A percentile compares a stretch with the other conserved stretches of the same genome.
phyloP scores from a whole-genome alignment of 2,329 filamentous ascomycete genomes.

The Gyromitra esculenta region DNA sequence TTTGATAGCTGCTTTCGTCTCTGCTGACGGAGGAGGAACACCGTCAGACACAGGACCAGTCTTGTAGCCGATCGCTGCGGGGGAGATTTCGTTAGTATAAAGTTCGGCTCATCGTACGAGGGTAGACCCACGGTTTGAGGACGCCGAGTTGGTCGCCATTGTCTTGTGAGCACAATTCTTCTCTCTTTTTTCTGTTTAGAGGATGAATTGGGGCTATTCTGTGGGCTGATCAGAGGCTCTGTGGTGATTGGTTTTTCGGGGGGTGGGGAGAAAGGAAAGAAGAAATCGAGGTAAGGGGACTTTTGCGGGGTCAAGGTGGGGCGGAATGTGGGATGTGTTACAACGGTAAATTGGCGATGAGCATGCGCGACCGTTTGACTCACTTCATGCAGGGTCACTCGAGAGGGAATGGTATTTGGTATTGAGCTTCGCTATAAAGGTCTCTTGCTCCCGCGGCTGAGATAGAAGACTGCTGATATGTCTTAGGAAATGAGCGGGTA shows the following conservation, averaged over 20 bases:
- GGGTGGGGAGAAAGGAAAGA: slow-evolving; percentile 10
- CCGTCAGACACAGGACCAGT: slow-evolving; percentile 35
- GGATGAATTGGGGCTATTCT: slow-evolving; percentile 1
- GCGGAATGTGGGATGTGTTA: slow-evolving; percentile 16
- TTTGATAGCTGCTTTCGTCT: slow-evolving; percentile 44
- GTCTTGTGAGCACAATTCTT: slow-evolving; percentile 23
- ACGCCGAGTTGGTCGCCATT: slow-evolving; percentile 50
- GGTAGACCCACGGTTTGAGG: slow-evolving; percentile 50
- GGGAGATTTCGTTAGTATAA: slow-evolving; percentile 26
- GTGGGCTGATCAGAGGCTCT: not conserved
- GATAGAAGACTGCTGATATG: not conserved
- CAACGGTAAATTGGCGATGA: slow-evolving; percentile 20
- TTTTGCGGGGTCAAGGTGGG: slow-evolving; percentile 47
- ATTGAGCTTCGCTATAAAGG: not conserved
- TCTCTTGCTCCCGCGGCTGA: not conserved
- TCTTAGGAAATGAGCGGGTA: no score
- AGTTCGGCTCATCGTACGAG: not conserved
- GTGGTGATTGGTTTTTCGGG: slow-evolving; percentile 1
- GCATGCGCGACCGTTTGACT: slow-evolving; percentile 20
- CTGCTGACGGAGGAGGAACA: slow-evolving; percentile 23
- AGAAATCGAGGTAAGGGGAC: slow-evolving; percentile 13
- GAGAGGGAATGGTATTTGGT: not conserved
- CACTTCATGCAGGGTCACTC: slow-evolving; percentile 34
- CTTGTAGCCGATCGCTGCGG: slow-evolving; percentile 40
- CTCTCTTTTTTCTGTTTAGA: not conserved